Evolutionary conservation across 768 basidiomycete genomes (phyloP).

Genomic region (Tulasnella sp.): DNA sequence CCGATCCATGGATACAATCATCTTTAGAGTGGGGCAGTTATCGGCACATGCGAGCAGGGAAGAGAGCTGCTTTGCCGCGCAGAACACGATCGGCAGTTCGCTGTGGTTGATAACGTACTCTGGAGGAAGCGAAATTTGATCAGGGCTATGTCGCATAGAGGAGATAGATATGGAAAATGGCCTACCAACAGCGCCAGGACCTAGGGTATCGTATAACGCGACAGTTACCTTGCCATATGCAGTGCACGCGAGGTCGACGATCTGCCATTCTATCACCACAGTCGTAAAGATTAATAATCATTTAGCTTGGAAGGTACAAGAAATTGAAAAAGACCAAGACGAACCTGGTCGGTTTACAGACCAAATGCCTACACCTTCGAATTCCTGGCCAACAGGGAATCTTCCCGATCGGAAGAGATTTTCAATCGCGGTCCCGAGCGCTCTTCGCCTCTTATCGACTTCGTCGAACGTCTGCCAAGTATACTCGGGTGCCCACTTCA

Average conservation of each 20-base stretch:
- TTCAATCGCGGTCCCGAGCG: conserved; percentile 65
- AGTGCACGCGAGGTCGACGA: neutral
- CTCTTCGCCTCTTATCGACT: conserved; percentile 58
- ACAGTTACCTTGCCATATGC: neutral
- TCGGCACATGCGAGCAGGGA: conserved; percentile 59
- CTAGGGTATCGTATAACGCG: neutral
- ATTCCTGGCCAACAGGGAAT: conserved; percentile 35
- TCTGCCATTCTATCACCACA: neutral
- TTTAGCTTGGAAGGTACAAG: neutral
- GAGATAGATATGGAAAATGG: too few species aligned
- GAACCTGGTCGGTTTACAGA: conserved; percentile 68
- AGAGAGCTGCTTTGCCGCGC: conserved; percentile 62
- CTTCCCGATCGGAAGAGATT: conserved; percentile 52
- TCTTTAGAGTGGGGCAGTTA: conserved; percentile 51
- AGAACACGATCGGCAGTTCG: conserved; percentile 68
- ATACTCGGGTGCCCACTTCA: conserved; percentile 58
- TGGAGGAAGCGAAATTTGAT: neutral
- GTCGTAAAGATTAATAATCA: neutral
- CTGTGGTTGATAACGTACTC: conserved; percentile 56
- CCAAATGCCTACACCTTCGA: conserved; percentile 77
- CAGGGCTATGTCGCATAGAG: neutral
- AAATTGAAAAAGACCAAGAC: neutral
- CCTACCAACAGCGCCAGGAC: neutral
- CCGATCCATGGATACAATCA: conserved; percentile 66
- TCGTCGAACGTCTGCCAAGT: conserved; percentile 70